Evolutionary conservation across 306 rosid genomes (phyloP).

Genomic region (Lotus japonicus): DNA sequence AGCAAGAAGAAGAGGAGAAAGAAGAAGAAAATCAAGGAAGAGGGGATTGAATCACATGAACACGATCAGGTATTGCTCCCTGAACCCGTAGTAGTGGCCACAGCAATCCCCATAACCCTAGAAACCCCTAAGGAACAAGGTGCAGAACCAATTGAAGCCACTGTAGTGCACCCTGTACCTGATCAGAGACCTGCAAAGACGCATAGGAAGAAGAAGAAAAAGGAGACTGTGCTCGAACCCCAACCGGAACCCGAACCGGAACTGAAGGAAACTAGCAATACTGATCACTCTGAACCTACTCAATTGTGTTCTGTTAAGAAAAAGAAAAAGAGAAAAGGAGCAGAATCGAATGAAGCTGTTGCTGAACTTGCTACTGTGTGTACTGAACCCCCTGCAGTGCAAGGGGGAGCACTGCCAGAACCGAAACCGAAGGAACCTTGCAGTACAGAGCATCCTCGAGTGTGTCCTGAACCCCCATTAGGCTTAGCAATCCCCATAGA

Average conservation of each 20-base stretch:
- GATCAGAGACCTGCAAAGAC: too few species aligned
- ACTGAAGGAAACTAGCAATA: not conserved
- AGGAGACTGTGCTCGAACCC: not conserved
- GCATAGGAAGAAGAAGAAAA: too few species aligned
- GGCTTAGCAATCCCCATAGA: not conserved
- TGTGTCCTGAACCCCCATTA: too few species aligned
- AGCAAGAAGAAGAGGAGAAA: not conserved
- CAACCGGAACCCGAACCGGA: not conserved
- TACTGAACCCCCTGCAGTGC: too few species aligned
- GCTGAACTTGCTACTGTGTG: not conserved
- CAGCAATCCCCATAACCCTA: not conserved
- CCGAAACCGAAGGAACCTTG: too few species aligned
- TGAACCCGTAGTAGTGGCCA: not conserved
- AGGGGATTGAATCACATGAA: conserved; percentile 7
- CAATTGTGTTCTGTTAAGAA: not conserved
- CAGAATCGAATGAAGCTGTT: not conserved
- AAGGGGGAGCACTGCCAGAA: too few species aligned
- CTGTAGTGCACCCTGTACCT: too few species aligned
- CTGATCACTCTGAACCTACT: not conserved
- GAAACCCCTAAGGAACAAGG: not conserved
- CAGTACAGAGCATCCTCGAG: not conserved
- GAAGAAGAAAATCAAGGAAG: not conserved
- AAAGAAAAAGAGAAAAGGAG: not conserved
- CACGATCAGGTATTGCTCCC: not conserved
- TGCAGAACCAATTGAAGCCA: too few species aligned